A percentile compares a stretch with the other conserved stretches of the same genome.
phyloP scores from a whole-genome alignment of 257 asterid species.

The Phtheirospermum japonicum region DNA sequence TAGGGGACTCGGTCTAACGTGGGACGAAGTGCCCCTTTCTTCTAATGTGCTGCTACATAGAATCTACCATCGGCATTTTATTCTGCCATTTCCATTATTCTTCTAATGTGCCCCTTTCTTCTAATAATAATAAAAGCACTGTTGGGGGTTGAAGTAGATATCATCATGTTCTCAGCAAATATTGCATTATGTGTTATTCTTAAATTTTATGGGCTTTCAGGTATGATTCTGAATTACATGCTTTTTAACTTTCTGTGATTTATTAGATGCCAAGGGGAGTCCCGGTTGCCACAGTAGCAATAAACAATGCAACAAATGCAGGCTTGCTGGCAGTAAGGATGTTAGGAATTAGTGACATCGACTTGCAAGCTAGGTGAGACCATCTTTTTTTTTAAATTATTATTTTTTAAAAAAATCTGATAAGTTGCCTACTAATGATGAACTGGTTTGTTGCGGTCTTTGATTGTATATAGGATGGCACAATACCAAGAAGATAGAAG shows the following conservation, averaged over 20 bases:
- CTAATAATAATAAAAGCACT: too few species aligned
- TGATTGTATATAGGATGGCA: conserved; percentile 53
- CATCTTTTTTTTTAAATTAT: not conserved
- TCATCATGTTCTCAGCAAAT: too few species aligned
- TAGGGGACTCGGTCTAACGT: too few species aligned
- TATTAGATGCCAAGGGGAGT: conserved; percentile 95
- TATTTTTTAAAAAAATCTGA: not conserved
- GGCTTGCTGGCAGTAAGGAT: conserved; percentile 82
- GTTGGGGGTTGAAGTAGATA: too few species aligned
- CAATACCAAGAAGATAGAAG: conserved; percentile 82
- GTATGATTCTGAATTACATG: not conserved
- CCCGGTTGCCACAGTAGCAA: conserved; percentile 93
- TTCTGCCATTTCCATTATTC: too few species aligned
- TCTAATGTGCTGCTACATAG: too few species aligned
- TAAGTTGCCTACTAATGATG: not conserved
- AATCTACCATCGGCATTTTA: too few species aligned
- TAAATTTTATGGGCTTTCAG: not conserved
- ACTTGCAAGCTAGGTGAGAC: conserved; percentile 68
- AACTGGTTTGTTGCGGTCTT: conserved; percentile 11
- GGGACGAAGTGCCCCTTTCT: too few species aligned
- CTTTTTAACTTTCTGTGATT: conserved; percentile 1
- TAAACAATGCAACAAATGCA: conserved; percentile 95
- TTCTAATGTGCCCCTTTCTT: too few species aligned
- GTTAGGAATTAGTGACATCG: conserved; percentile 70
- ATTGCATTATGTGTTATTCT: not conserved